These are phyloP conservation scores for Leccinum arenicola DNA, from an alignment of 768 basidiomycete species.

Conservation along the genomic window DNA sequence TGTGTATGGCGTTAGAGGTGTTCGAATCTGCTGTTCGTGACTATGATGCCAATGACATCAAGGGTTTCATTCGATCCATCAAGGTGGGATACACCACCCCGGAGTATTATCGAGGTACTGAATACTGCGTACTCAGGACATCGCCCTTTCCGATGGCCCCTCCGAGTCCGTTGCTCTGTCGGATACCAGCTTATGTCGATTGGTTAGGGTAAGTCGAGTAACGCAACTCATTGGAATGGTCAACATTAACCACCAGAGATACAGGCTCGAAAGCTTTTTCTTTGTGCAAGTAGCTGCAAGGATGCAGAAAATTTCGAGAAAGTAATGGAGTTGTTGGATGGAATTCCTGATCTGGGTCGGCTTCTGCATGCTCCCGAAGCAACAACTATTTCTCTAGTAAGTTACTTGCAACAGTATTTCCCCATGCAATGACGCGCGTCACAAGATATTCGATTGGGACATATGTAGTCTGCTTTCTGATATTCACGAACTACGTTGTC, in stretches of 20 bases:
- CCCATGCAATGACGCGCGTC: not conserved
- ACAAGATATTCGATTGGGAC: conserved; percentile 15
- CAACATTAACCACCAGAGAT: not conserved
- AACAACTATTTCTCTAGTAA: conserved; percentile 4
- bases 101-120: no score
- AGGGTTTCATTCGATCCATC: conserved; percentile 2
- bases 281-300: not conserved
- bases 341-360: not conserved
- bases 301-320: not conserved
- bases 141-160: not conserved
- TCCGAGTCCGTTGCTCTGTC: not conserved
- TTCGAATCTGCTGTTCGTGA: not conserved
- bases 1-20: not conserved
- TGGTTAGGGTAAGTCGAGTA: not conserved
- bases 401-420: not conserved
- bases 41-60: not conserved
- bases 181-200: not conserved
- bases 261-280: conserved; percentile 1
- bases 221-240: not conserved
- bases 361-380: conserved; percentile 3
- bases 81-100: conserved; percentile 3
- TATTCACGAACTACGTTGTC: not conserved
- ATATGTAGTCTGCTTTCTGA: conserved; percentile 1
- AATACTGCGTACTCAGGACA: not conserved
- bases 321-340: not conserved